Evolutionary conservation across 2,329 filamentous ascomycete species (phyloP).

Genomic region (Calonectria montana): DNA sequence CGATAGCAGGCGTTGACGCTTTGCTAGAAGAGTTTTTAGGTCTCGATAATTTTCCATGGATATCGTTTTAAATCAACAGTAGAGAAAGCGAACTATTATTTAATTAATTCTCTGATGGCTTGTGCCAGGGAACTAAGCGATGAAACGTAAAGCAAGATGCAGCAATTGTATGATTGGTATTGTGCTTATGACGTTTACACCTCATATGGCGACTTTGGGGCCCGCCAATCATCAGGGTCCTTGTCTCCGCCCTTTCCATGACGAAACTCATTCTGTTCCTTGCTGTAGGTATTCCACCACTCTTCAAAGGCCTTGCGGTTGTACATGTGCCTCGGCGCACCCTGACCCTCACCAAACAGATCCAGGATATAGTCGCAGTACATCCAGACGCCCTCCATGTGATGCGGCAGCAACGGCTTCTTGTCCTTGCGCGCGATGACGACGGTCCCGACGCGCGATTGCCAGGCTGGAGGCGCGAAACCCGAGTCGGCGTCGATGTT

Average conservation of each 20-base stretch:
- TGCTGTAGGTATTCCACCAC: conserved; percentile 12
- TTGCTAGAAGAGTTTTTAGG: background rate
- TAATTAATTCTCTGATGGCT: no score
- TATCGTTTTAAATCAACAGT: background rate
- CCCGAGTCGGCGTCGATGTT: conserved; percentile 17
- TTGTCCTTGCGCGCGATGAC: conserved; percentile 21
- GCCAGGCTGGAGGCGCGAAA: conserved; percentile 17
- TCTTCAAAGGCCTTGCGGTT: conserved; percentile 16
- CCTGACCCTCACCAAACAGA: background rate
- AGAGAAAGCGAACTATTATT: no score
- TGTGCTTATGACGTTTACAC: no score
- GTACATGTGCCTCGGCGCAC: background rate
- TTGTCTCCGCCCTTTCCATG: conserved; percentile 2
- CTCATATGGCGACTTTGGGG: conserved; percentile 2
- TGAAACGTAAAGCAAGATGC: no score
- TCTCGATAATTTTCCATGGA: background rate
- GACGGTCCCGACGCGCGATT: conserved; percentile 17
- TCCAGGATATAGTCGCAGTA: conserved; percentile 4
- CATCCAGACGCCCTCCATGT: conserved; percentile 13
- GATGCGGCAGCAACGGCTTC: conserved; percentile 17
- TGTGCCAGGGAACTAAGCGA: no score
- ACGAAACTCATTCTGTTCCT: conserved; percentile 1
- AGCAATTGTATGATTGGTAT: no score
- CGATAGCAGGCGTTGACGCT: background rate
- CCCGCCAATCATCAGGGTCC: conserved; percentile 19